Conservation (phyloP, 1,139 yeast species). For the Debaryomyces nepalensis region DNA sequence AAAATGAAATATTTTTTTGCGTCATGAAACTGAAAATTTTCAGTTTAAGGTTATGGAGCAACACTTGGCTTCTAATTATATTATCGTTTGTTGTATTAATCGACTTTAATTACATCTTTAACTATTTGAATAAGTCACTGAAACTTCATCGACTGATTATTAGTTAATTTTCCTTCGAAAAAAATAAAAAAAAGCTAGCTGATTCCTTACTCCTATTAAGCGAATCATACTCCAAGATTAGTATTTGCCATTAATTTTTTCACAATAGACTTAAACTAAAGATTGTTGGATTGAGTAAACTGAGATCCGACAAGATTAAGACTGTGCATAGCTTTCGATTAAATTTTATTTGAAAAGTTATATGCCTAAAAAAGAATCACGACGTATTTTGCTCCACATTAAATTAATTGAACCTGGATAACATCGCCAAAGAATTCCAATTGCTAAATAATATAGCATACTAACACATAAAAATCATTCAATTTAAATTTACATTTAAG, state of each 20-base stretch:
- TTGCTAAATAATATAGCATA: constrained; percentile 3
- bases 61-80: neutral
- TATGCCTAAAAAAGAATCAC: constrained; percentile 55
- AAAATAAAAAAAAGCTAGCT: neutral
- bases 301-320: constrained; percentile 3
- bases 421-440: constrained; percentile 23
- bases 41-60: constrained; percentile 4
- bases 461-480: neutral
- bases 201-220: too few species aligned
- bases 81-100: constrained; percentile 1
- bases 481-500: constrained; percentile 3
- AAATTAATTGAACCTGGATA: constrained; percentile 51
- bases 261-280: constrained; percentile 4
- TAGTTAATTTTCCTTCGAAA: neutral
- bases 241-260: neutral
- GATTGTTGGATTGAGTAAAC: constrained; percentile 1
- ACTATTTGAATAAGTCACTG: neutral
- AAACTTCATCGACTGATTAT: neutral
- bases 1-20: constrained; percentile 4
- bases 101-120: neutral
- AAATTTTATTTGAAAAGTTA: constrained; percentile 23
- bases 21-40: constrained; percentile 11
- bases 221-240: neutral
- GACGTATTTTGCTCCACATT: constrained; percentile 36
- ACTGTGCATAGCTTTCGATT: constrained; percentile 11